Base-by-base conservation (phyloP, 192 early-diverging fungal species). In the Podila minutissima region DNA sequence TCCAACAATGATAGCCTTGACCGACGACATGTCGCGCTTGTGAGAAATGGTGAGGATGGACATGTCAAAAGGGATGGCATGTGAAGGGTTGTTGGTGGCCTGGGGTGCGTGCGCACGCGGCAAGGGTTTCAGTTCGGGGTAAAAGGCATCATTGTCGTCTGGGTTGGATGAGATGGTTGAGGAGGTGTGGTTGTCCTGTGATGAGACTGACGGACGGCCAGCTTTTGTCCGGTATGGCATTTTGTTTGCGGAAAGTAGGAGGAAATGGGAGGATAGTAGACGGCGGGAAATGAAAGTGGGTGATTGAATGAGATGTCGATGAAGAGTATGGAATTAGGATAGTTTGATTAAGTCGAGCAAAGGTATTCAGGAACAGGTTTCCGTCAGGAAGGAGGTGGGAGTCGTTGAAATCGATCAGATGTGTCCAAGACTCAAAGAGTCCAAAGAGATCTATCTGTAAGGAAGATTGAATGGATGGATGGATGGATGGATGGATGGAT, bases 1-100 rank as follows among this genome's bases (percentile, higher is more conserved):
- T 1, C 82, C 82, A 1, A 83, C 82, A 50, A 83, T 83, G 35
- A 76, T 22, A 33, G 82, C 82, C 57, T 73, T 83, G 48, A 74
- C 20, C 1, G 74, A 60, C 22, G 37, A 62, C 51, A 75, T 46
- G 19, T 69, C 59, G 28, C 57, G 61, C 5, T 61, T 35, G 41
- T 75, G 74, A 19, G 74, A 67, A 50, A 75, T 75, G 20, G 74
- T 75, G 28, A 75, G 74, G 49, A 75, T 75, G 29, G 74, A 75
- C 66, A 64, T 75, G 37, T 75, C 74, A 37, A 75, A 75, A 22
- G 74, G 74, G 6, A 69, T 62, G 32, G 66, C 66, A 1, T 64
- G 35, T 10, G 66, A 38, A 0, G 74, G 74, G 41, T 75, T 61
- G 2, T 13, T 19, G 31, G 66, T 37, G 7, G 59, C 65, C 5